These are phyloP conservation scores for Globomyces pollinis-pini DNA, from an alignment of 192 early-diverging fungal genomes.

Conservation along the genomic window DNA sequence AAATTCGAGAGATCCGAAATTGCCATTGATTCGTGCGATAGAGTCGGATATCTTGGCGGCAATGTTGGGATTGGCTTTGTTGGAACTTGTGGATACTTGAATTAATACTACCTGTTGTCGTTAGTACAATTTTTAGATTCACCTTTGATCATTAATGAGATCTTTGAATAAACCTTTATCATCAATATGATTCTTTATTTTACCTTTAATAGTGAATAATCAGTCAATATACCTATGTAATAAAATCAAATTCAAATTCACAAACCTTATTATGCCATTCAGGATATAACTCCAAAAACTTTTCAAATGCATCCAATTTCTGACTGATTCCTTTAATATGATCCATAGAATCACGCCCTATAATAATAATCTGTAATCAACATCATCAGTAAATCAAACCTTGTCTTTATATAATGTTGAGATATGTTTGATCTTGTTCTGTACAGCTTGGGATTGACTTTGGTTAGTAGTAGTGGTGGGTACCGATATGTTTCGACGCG, in stretches of 20 bases:
- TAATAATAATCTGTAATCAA: slow-evolving; percentile 77
- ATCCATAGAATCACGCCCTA: slow-evolving; percentile 94
- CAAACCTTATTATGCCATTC: slow-evolving; percentile 80
- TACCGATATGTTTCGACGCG: slow-evolving; percentile 53
- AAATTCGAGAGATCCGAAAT: slow-evolving; percentile 90
- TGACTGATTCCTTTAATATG: slow-evolving; percentile 89
- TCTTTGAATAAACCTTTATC: neutral
- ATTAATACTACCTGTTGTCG: slow-evolving; percentile 63
- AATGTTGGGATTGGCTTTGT: slow-evolving; percentile 42
- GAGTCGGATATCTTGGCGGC: slow-evolving; percentile 85
- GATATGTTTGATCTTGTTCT: slow-evolving; percentile 71
- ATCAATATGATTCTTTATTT: no score
- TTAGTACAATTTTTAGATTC: no score
- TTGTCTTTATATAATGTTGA: slow-evolving; percentile 79
- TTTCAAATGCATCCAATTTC: slow-evolving; percentile 92
- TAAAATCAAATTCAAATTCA: slow-evolving; percentile 15
- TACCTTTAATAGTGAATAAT: neutral
- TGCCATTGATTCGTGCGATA: slow-evolving; percentile 90
- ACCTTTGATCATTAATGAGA: no score
- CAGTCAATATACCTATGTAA: slow-evolving; percentile 1
- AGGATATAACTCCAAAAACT: slow-evolving; percentile 81
- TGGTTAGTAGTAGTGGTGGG: no score
- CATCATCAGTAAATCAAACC: no score
- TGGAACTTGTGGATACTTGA: slow-evolving; percentile 86
- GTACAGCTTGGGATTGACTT: slow-evolving; percentile 55